phyloP scores from a whole-genome alignment of 257 asterid species.

The Eucommia ulmoides region DNA sequence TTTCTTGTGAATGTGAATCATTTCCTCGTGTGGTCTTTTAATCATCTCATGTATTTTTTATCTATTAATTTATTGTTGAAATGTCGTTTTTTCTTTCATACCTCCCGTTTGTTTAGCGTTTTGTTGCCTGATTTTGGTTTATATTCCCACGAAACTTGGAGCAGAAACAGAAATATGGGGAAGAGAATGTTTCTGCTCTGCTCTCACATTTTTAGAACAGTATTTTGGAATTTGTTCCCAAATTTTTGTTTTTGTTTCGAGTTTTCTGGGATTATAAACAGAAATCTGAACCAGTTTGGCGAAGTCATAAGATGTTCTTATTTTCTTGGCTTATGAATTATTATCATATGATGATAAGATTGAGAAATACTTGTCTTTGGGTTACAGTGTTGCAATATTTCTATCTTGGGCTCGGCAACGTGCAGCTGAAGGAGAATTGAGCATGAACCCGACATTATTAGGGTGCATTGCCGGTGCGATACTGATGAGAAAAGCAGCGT shows the following conservation, averaged over 20 bases:
- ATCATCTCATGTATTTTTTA: neutral
- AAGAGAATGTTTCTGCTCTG: neutral
- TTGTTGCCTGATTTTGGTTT: no score
- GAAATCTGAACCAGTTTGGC: no score
- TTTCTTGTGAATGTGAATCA: neutral
- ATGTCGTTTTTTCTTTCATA: neutral
- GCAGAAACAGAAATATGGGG: neutral
- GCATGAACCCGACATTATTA: conserved; percentile 39
- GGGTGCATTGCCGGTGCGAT: conserved; percentile 81
- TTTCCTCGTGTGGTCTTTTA: neutral
- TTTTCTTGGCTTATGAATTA: no score
- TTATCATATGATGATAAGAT: no score
- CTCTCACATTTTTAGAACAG: neutral
- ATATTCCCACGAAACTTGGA: no score
- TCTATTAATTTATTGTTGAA: neutral
- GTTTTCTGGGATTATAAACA: no score
- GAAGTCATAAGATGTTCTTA: no score
- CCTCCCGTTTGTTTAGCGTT: no score
- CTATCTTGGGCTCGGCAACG: conserved; percentile 68
- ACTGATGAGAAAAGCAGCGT: conserved; percentile 70
- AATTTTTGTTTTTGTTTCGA: no score
- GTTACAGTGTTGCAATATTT: conserved; percentile 69
- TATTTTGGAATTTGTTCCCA: no score
- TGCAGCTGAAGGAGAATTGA: conserved; percentile 20
- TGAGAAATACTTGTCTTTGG: neutral